Percentiles rank a stretch among this genome's conserved stretches.
These are phyloP conservation scores for Sideroxylon spinosum DNA, from an alignment of 179 eudicot species.

Conservation along the genomic window DNA sequence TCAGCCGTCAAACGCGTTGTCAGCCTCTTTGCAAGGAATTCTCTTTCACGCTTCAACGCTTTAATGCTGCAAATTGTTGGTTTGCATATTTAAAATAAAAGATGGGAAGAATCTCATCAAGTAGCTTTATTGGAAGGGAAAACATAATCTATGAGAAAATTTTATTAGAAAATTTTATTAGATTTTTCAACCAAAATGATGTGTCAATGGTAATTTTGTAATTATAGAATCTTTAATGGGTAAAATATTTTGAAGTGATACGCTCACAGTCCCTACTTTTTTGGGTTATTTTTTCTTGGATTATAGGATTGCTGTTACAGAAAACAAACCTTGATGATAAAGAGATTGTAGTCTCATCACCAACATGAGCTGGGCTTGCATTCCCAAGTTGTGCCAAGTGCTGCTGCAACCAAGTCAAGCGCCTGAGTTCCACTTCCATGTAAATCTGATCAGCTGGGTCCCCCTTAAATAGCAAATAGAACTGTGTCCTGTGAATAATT, in stretches of 20 bases:
- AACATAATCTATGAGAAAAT: too few relatives aligned
- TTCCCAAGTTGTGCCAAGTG: conserved; percentile 75
- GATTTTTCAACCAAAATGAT: too few relatives aligned
- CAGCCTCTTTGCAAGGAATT: conserved; percentile 79
- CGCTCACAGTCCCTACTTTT: too few relatives aligned
- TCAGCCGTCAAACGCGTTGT: conserved; percentile 49
- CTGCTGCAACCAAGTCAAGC: conserved; percentile 81
- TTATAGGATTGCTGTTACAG: too few relatives aligned
- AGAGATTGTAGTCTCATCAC: conserved; percentile 72
- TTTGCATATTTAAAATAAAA: not conserved
- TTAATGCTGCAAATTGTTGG: conserved; percentile 42
- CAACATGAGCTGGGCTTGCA: conserved; percentile 68
- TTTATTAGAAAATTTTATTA: too few relatives aligned
- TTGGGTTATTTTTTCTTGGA: too few relatives aligned
- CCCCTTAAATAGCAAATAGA: conserved; percentile 79
- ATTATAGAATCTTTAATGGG: too few relatives aligned
- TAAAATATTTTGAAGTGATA: too few relatives aligned
- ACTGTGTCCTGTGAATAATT: conserved; percentile 89
- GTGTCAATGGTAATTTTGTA: too few relatives aligned
- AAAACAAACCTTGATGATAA: conserved; percentile 69
- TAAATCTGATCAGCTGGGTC: conserved; percentile 89
- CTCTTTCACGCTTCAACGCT: conserved; percentile 80
- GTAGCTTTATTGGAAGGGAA: not conserved
- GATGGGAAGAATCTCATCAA: not conserved
- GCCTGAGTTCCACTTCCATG: conserved; percentile 94